Percentiles rank a stretch among this genome's conserved stretches.
Evolutionary conservation across 78 protist species (phyloP).

Genomic region (Monosiga brevicollis): DNA sequence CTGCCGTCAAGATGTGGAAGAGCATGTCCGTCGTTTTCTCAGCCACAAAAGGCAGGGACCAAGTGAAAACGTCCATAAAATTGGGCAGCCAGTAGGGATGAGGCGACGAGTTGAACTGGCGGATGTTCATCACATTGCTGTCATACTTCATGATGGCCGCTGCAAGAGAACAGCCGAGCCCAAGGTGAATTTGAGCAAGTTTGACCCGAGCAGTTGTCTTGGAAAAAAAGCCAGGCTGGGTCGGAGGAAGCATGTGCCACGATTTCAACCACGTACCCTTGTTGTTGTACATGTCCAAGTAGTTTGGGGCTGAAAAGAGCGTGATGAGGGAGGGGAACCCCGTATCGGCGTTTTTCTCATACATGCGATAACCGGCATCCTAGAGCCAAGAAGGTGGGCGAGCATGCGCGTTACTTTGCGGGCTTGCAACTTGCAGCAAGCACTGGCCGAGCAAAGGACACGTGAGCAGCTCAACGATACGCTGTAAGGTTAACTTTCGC

Average conservation of each 20-base stretch:
- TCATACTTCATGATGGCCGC: conserved; percentile 70
- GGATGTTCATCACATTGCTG: conserved; percentile 86
- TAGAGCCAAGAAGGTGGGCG: not conserved
- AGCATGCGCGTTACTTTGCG: too few relatives aligned
- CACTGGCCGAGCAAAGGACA: not conserved
- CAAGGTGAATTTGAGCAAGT: too few relatives aligned
- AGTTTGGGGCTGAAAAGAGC: conserved; percentile 97
- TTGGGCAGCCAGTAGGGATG: conserved; percentile 98
- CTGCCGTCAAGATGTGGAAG: conserved; percentile 3
- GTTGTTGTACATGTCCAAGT: conserved; percentile 92
- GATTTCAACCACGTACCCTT: too few relatives aligned
- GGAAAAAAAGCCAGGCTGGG: too few relatives aligned
- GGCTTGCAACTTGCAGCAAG: not conserved
- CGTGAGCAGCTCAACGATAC: not conserved
- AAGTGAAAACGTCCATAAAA: conserved; percentile 94
- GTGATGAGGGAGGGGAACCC: conserved; percentile 97
- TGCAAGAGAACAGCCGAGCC: not conserved
- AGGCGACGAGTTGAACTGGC: conserved; percentile 82
- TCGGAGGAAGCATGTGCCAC: too few relatives aligned
- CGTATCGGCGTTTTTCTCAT: conserved; percentile 45
- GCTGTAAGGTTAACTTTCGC: conserved; percentile 33
- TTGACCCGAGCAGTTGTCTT: too few relatives aligned
- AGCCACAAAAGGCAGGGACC: conserved; percentile 97
- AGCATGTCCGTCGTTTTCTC: conserved; percentile 78
- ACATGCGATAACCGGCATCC: conserved; percentile 64